Evolutionary conservation across 495 filamentous ascomycete species (phyloP).

Genomic region (Aspergillus nidulans): DNA sequence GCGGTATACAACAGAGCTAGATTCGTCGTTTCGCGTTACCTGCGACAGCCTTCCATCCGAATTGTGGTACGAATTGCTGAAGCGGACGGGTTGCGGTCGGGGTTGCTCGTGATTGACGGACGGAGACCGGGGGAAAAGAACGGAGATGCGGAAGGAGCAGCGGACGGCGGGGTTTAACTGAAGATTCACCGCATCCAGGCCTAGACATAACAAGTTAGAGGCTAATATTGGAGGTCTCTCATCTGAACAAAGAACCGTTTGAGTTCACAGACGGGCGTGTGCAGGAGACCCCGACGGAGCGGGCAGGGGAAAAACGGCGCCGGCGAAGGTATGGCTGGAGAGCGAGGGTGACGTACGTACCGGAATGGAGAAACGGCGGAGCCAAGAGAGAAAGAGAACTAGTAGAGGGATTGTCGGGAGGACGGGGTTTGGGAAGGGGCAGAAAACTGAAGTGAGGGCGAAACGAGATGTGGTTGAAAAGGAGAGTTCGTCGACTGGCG

Average conservation of each 20-base stretch:
- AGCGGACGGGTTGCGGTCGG: not conserved
- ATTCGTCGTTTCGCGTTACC: conserved; percentile 21
- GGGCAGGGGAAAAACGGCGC: not conserved
- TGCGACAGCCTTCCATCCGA: conserved; percentile 35
- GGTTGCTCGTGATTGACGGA: not conserved
- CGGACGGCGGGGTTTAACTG: conserved; percentile 11
- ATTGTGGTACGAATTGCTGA: conserved; percentile 1
- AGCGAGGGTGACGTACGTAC: not conserved
- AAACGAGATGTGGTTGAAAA: conserved; percentile 6
- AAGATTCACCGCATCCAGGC: conserved; percentile 12
- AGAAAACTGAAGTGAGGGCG: conserved; percentile 9
- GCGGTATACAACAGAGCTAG: conserved; percentile 18
- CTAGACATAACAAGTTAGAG: conserved; percentile 11
- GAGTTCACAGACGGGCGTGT: conserved; percentile 4
- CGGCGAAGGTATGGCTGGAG: not conserved
- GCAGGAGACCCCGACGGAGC: conserved; percentile 7
- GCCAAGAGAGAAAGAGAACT: conserved; percentile 6
- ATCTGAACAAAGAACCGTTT: conserved; percentile 8
- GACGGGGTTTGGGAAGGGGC: not conserved
- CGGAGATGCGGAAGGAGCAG: not conserved
- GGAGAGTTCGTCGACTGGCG: not conserved
- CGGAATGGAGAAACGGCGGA: not conserved
- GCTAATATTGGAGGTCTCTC: conserved; percentile 8
- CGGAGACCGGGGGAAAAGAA: not conserved
- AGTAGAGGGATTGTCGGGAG: conserved; percentile 7